Base-by-base conservation (phyloP, 2,329 filamentous ascomycete genomes). In the Graphilbum sp. region DNA sequence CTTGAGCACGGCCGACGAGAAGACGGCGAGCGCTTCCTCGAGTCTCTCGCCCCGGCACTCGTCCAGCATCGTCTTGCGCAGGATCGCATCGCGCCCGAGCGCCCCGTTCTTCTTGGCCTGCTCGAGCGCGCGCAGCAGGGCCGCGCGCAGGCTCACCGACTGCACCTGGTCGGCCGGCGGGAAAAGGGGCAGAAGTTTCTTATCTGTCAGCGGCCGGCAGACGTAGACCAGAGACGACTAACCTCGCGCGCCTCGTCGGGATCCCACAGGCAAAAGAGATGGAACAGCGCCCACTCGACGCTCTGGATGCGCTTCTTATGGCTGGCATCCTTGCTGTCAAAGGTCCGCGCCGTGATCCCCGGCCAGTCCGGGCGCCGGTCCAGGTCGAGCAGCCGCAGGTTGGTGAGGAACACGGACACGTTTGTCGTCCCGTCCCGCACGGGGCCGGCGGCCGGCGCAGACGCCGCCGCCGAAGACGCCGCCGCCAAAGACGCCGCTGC, bases 1-100 rank as follows among this genome's bases (percentile, higher is more conserved):
- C 51, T 81, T 81, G 44, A 96, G 56, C 1, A 94, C 86, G 0
- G 75, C 72, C 13, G 81, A 82, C 1, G 88, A 95, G 50, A 98
- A 92, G 1, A 75, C 66, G 3, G 84, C 75, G 21, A 96, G 66
- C 1, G 94, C 62, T 52, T 98, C 90, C 53, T 87, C 86, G 39
- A 96, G 72, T 45, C 84, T 78, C 39, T 94, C 86, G 6, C 88
- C 88, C 47, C 81, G 87, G 60, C 90, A 98, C 49, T 98, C 88
- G 53, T 98, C 90, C 37, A 98, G 64, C 83, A 95, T 94, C 0
- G 85, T 93, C 62, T 94, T 95, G 37, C 90, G 75, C 24, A 96
- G 60, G 1, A 92, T 71, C 0, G 72, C 71, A 51, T 94, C 86
- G 36, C 83, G 69, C 3, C 85, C 83, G 9, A 96, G 64, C 1